These are phyloP conservation scores for Leishmania lainsoni DNA, from an alignment of 208 protist species.

Conservation along the genomic window DNA sequence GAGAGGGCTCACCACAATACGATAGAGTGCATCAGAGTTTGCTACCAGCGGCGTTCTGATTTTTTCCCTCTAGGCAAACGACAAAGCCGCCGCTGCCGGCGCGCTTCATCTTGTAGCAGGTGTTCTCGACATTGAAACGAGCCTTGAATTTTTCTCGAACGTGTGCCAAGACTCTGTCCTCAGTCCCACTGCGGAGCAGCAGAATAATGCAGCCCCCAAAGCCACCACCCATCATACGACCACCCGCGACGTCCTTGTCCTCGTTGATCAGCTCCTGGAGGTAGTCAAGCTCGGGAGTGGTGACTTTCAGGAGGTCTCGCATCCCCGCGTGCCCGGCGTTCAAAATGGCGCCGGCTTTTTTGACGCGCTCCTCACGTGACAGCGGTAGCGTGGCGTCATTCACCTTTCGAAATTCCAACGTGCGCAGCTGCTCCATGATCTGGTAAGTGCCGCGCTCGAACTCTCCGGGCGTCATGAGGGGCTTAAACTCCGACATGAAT, in stretches of 20 bases:
- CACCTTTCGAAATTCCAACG: slow-evolving; percentile 57
- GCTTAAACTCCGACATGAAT: slow-evolving; percentile 56
- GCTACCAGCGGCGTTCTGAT: background rate
- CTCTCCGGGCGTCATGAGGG: slow-evolving; percentile 51
- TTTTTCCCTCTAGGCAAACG: slow-evolving; percentile 37
- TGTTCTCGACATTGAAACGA: slow-evolving; percentile 57
- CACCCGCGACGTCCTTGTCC: slow-evolving; percentile 70
- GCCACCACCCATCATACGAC: slow-evolving; percentile 89
- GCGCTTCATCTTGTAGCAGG: slow-evolving; percentile 47
- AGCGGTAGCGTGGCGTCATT: slow-evolving; percentile 37
- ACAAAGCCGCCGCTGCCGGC: slow-evolving; percentile 59
- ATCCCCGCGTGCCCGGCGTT: slow-evolving; percentile 72
- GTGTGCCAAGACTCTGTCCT: slow-evolving; percentile 53
- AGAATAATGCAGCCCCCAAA: slow-evolving; percentile 90
- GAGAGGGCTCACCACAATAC: background rate
- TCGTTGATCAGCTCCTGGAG: slow-evolving; percentile 65
- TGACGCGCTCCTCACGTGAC: slow-evolving; percentile 53
- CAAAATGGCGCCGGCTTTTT: slow-evolving; percentile 52
- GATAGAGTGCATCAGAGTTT: background rate
- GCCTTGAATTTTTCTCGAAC: slow-evolving; percentile 63
- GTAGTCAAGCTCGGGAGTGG: slow-evolving; percentile 81
- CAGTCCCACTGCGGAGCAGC: slow-evolving; percentile 49
- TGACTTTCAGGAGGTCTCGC: slow-evolving; percentile 76
- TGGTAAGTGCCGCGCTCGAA: slow-evolving; percentile 72
- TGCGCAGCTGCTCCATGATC: slow-evolving; percentile 71